Conservation (phyloP, 2,329 filamentous ascomycete species). For the Coniella vitis region DNA sequence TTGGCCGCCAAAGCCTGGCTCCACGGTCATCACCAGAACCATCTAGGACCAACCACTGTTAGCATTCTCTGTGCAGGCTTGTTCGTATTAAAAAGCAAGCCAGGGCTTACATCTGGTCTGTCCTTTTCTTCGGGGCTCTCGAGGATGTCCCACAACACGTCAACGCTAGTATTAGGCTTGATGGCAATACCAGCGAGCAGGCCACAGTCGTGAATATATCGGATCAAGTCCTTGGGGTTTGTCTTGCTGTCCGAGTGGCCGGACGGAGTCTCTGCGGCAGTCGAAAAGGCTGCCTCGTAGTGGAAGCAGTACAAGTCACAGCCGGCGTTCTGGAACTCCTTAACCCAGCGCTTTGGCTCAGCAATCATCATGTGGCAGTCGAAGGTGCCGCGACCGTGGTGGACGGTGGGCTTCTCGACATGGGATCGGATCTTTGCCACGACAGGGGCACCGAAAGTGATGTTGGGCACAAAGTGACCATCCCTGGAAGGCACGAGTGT, state of each 20-base stretch:
- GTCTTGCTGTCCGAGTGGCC: constrained; percentile 64
- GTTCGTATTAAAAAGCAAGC: neutral
- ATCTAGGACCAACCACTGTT: constrained; percentile 54
- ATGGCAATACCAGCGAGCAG: constrained; percentile 92
- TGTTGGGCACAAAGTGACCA: constrained; percentile 97
- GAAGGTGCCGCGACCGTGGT: constrained; percentile 80
- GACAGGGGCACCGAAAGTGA: constrained; percentile 92
- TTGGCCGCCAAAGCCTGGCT: constrained; percentile 95
- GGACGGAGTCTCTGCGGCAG: constrained; percentile 74
- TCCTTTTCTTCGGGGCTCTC: constrained; percentile 67
- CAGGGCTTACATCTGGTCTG: constrained; percentile 73
- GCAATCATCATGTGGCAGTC: constrained; percentile 99
- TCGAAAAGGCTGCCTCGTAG: constrained; percentile 91
- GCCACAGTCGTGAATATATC: constrained; percentile 81
- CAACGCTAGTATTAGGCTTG: constrained; percentile 85
- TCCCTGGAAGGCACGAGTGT: constrained; percentile 54
- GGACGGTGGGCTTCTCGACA: constrained; percentile 65
- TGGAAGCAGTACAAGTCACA: constrained; percentile 99
- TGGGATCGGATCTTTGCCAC: constrained; percentile 89
- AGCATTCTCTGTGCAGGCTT: neutral
- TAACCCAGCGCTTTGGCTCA: constrained; percentile 98
- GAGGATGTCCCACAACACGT: constrained; percentile 87
- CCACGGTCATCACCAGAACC: constrained; percentile 97
- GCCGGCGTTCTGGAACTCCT: constrained; percentile 86
- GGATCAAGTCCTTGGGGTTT: constrained; percentile 75